These are phyloP conservation scores for Chaetomium cochliodes DNA, from an alignment of 495 filamentous ascomycete genomes.

Conservation along the genomic window DNA sequence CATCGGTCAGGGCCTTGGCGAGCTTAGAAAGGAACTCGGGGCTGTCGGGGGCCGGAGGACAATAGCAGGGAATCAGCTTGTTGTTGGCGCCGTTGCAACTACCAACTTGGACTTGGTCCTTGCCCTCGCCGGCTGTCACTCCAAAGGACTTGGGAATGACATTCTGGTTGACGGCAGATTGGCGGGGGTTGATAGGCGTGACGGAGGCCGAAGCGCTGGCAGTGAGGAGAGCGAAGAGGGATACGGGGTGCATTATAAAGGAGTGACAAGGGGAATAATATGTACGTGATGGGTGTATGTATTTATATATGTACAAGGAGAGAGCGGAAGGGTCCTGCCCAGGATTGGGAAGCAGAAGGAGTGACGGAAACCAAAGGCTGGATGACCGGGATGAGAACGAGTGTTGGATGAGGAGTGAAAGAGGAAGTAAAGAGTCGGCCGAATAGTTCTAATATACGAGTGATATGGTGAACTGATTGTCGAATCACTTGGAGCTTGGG, in stretches of 20 bases:
- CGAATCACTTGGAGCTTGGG: background rate
- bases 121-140: conserved; percentile 19
- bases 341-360: conserved; percentile 7
- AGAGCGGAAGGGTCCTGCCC: conserved; percentile 19
- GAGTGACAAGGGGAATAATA: conserved; percentile 9
- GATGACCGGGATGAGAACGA: conserved; percentile 1
- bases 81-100: conserved; percentile 24
- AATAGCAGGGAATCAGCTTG: conserved; percentile 30
- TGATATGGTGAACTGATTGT: too few species aligned
- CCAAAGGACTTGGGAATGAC: conserved; percentile 27
- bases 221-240: conserved; percentile 18
- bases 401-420: conserved; percentile 1
- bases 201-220: conserved; percentile 14
- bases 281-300: too few species aligned
- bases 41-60: conserved; percentile 27
- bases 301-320: background rate
- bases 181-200: conserved; percentile 10
- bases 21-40: conserved; percentile 28
- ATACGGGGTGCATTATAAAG: conserved; percentile 17
- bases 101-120: conserved; percentile 10
- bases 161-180: conserved; percentile 23
- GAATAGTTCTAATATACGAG: background rate
- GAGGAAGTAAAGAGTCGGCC: background rate
- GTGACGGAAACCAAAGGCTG: conserved; percentile 15
- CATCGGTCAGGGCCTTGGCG: conserved; percentile 24